Base-by-base conservation (phyloP, 148 eudicot species). In the Bassia scoparia region DNA sequence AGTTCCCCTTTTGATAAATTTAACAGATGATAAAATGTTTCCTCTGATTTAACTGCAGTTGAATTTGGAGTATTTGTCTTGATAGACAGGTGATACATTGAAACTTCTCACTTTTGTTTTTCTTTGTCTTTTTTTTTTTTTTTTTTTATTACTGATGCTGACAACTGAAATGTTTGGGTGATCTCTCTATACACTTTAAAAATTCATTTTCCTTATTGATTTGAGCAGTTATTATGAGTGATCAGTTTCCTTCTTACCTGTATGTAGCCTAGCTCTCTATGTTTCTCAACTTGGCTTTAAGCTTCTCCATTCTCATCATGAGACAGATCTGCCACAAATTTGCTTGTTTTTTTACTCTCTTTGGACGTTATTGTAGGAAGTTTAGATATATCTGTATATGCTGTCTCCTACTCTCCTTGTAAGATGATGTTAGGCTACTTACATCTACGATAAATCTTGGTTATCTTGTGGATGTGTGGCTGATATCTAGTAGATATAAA, bases 61-160 rank as follows among this genome's bases (percentile, higher is more conserved):
- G 97, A 94, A 94, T 83, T 86, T 94, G 93, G 98, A 94, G 81
- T 94, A 85, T 82, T 88, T 91, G 81, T 61, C 73, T 94, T 67
- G 98, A 94, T 79, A 91, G 89, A 83, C 98, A 94, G 98, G 98
- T 94, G 75, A 34, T 35, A 37, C 37, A 21, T 23, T 50, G 52
- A 50, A 17, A 24, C 38, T 27, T 50, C 34, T n/a, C 38, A 9
- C 38, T 48, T 61, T 1, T 68, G 2, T 60, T 9, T 56, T 33
- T 33, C 11, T 54, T 46, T 56, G 23, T 56, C 16, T 61, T 3
- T 56, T 24, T 49, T 44, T 12, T 11, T 10, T 0, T 2, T 10
- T 10, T 2, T 18, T 49, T 49, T 49, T 49, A 15, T 15, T 49
- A 12, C 53, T 41, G 46, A 41, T 41, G 10, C 46, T 41, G 46